phyloP scores from a whole-genome alignment of 345 rosid genomes.

The Salix brachista region DNA sequence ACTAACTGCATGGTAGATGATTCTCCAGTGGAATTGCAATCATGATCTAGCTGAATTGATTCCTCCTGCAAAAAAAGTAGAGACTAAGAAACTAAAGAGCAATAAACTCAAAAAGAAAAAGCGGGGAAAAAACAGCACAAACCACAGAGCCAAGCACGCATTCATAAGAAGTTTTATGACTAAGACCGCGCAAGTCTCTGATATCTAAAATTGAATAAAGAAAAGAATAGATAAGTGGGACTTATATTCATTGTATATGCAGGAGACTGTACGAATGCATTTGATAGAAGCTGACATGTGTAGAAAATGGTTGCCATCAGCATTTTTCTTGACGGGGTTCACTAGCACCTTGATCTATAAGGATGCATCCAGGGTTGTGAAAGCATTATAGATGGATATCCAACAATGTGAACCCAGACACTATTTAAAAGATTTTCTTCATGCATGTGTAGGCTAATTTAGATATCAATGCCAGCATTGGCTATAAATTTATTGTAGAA shows the following conservation, averaged over 20 bases:
- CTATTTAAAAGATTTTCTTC: background rate
- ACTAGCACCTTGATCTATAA: background rate
- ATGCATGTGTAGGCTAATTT: background rate
- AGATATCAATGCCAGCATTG: background rate
- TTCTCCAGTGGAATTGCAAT: constrained; percentile 32
- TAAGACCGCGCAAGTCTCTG: background rate
- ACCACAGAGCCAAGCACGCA: constrained; percentile 8
- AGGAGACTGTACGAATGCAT: background rate
- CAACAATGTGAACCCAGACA: background rate
- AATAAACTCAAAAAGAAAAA: constrained; percentile 1
- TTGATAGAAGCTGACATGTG: background rate
- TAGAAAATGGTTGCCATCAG: background rate
- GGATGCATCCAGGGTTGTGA: background rate
- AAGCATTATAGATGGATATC: background rate
- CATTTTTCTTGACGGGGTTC: background rate
- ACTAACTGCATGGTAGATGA: constrained; percentile 20
- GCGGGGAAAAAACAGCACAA: background rate
- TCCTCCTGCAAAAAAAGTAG: constrained; percentile 33
- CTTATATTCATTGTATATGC: background rate
- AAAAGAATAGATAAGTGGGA: background rate
- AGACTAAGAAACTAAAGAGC: background rate
- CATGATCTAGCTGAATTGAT: constrained; percentile 29
- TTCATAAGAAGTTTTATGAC: background rate
- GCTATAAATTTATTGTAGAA: background rate
- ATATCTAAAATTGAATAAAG: background rate